phyloP scores from a whole-genome alignment of 2,329 filamentous ascomycete genomes.

The Claviceps sp. region DNA sequence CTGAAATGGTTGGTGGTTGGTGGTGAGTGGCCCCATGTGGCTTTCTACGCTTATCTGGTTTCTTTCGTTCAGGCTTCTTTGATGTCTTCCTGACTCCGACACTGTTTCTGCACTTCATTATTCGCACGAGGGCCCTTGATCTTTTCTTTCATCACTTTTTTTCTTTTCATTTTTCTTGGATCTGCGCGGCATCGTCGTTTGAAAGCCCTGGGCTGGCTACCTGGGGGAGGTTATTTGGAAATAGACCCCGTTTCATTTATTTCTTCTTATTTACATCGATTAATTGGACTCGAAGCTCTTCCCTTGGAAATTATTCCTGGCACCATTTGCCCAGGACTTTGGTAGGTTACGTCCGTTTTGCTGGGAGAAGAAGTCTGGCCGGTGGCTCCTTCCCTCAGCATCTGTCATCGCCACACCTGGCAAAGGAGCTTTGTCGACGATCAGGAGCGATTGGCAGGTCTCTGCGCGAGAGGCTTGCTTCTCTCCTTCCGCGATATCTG shows the following conservation, averaged over 20 bases:
- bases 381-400: slow-evolving; percentile 3
- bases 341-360: background rate
- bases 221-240: background rate
- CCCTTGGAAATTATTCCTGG: background rate
- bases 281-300: no score
- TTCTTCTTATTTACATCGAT: background rate
- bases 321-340: background rate
- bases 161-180: background rate
- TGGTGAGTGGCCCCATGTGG: background rate
- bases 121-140: background rate
- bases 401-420: background rate
- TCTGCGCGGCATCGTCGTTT: background rate
- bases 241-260: background rate
- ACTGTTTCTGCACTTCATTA: background rate
- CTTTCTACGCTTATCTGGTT: background rate
- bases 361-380: background rate
- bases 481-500: background rate
- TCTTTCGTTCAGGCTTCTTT: background rate
- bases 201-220: background rate
- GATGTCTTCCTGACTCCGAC: background rate
- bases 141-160: background rate
- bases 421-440: background rate
- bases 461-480: background rate
- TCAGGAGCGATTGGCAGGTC: background rate
- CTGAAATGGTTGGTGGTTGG: background rate